These are phyloP conservation scores for Notholithocarpus densiflorus DNA, from an alignment of 306 rosid species.

Conservation along the genomic window DNA sequence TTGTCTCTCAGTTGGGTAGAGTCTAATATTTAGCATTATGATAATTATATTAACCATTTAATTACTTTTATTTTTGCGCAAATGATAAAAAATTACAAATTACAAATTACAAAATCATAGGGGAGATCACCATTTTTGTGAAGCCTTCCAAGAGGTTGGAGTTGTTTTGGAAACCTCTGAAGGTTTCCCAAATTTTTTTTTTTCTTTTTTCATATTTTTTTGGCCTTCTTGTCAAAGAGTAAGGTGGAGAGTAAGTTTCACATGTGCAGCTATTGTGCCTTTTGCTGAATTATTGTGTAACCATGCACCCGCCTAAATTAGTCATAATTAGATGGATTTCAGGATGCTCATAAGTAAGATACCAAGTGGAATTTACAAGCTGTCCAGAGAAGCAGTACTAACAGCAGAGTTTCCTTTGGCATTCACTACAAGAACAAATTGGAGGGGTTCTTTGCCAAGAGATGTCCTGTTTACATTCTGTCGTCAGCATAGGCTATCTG, in stretches of 20 bases:
- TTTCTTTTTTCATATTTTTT: background rate
- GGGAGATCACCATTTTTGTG: background rate
- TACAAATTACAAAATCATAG: background rate
- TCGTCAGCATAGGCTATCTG: slow-evolving; percentile 80
- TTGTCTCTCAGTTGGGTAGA: background rate
- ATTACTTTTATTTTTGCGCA: background rate
- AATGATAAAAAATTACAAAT: background rate
- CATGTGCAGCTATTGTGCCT: slow-evolving; percentile 1
- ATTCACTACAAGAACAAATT: slow-evolving; percentile 67
- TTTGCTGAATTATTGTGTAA: slow-evolving; percentile 6
- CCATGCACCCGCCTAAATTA: slow-evolving; percentile 21
- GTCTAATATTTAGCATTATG: background rate
- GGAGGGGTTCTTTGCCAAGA: slow-evolving; percentile 88
- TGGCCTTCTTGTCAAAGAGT: background rate
- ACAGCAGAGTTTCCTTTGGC: slow-evolving; percentile 69
- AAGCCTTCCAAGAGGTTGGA: background rate
- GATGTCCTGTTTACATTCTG: slow-evolving; percentile 76
- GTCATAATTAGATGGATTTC: slow-evolving; percentile 30
- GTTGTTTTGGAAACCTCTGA: background rate
- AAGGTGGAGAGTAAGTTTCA: slow-evolving; percentile 11
- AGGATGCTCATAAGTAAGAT: slow-evolving; percentile 88
- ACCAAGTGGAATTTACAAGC: slow-evolving; percentile 78
- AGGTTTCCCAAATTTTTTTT: background rate
- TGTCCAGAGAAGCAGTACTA: slow-evolving; percentile 81
- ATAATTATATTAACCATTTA: background rate